Evolutionary conservation across 2,329 filamentous ascomycete species (phyloP), one percentile per base, ranked within the genome.

Genomic region (Hypoxylon sp.): DNA sequence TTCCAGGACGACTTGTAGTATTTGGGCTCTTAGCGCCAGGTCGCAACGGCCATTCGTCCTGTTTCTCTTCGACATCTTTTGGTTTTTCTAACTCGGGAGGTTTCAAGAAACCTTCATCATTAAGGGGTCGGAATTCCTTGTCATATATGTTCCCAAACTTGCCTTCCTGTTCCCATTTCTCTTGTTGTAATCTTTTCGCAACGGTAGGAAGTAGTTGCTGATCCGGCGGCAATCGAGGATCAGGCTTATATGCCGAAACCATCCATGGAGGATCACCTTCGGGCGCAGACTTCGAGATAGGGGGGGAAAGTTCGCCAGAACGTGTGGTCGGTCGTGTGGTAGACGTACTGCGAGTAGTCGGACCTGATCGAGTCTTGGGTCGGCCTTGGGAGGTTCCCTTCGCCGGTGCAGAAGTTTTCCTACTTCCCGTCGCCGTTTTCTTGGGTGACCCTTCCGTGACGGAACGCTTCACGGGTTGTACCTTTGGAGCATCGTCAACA

Each of bases 201-300:
- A 98, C 94, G 0, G 96, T 98, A 0, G 96, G 96, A 10, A 99
- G 88, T 59, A 99, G 90, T 78, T 99, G 96, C 80, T 99, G 93
- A 69, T 99, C 96, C 0, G 94, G 96, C 5, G 96, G 96, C 35
- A 99, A 84, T 67, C 94, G 91, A 31, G 96, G 96, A 78, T 99
- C 96, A 0, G 96, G 96, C 77, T 97, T 97, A 81, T 98, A 99
- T 81, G 97, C 94, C 22, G 92, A 93, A 50, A 96, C 88, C 81
- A 98, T 88, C 96, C 96, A 99, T 57, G 96, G 96, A 9, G 96
- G 94, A 59, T 98, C 95, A 19, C 96, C 96, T 83, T 98, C 96
- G 0, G 94, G 94, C 46, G 90, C 88, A 35, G 63, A 31, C 60
- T 67, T 71, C 2, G 66, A 62, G 77, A 93, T 79, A 78, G 81